Conservation (phyloP, 1,284 basidiomycete genomes). For the Phaffia rhodozyma region DNA sequence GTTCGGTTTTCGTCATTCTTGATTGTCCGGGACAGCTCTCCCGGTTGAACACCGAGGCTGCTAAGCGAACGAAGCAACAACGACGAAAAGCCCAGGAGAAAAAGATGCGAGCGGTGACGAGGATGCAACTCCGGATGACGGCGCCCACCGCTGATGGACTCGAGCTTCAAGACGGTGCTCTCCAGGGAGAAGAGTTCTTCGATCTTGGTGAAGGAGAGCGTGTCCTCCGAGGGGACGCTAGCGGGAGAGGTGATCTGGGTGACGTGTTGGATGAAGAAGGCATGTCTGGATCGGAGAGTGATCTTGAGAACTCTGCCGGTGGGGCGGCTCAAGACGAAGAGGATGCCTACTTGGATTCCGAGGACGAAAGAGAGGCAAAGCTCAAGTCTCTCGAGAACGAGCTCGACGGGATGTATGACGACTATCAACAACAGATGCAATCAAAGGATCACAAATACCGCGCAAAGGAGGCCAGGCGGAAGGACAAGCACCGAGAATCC, state of each 20-base stretch:
- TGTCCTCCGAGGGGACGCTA: conserved; percentile 37
- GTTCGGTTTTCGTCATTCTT: background rate
- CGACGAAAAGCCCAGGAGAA: conserved; percentile 80
- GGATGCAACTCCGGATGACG: conserved; percentile 96
- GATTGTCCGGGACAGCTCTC: conserved; percentile 49
- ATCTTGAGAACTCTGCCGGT: conserved; percentile 28
- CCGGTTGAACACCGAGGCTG: conserved; percentile 65
- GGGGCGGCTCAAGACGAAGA: conserved; percentile 38
- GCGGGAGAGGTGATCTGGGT: conserved; percentile 36
- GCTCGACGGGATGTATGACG: conserved; percentile 78
- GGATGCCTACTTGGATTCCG: conserved; percentile 48
- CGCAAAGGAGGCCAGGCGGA: conserved; percentile 67
- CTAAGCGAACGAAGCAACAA: conserved; percentile 64
- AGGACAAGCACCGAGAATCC: conserved; percentile 54
- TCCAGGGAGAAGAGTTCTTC: conserved; percentile 68
- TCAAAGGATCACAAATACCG: conserved; percentile 85
- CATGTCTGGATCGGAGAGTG: conserved; percentile 31
- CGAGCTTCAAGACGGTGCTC: conserved; percentile 56
- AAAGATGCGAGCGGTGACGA: conserved; percentile 74
- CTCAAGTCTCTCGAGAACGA: conserved; percentile 63
- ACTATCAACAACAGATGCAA: conserved; percentile 66
- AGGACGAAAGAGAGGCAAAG: conserved; percentile 58
- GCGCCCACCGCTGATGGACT: conserved; percentile 90
- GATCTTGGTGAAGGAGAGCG: conserved; percentile 53
- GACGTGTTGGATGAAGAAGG: conserved; percentile 43